Conservation (phyloP, 257 asterid genomes). For the Parsonsia alboflavescens region DNA sequence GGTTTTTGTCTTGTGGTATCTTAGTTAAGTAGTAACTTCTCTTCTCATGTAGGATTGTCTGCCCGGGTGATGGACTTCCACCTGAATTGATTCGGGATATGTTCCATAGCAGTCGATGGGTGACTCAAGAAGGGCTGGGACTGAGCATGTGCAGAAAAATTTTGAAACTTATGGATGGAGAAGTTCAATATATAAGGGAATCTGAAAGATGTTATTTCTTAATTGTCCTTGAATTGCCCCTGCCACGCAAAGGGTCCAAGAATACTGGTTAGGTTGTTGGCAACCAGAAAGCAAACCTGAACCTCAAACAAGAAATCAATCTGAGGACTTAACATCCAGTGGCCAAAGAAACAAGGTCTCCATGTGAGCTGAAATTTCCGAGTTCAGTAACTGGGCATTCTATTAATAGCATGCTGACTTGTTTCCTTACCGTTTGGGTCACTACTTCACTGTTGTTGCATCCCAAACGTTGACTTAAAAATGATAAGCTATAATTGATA, state of each 20-base stretch:
- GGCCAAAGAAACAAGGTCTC: not conserved
- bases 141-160: slow-evolving; percentile 66
- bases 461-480: not conserved
- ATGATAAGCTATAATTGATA: not conserved
- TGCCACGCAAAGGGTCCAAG: slow-evolving; percentile 31
- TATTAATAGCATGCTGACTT: not conserved
- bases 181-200: slow-evolving; percentile 78
- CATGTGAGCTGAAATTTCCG: not conserved
- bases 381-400: not conserved
- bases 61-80: slow-evolving; percentile 92
- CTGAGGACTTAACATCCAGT: not conserved
- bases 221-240: slow-evolving; percentile 51
- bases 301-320: not conserved
- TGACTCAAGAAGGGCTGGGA: slow-evolving; percentile 71
- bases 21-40: slow-evolving; percentile 2
- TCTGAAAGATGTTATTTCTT: slow-evolving; percentile 66
- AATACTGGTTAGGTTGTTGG: slow-evolving; percentile 21
- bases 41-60: slow-evolving; percentile 48
- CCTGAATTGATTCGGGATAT: slow-evolving; percentile 72
- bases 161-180: slow-evolving; percentile 83
- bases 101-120: slow-evolving; percentile 71
- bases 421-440: slow-evolving; percentile 8
- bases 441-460: not conserved
- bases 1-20: not conserved
- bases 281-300: not conserved